These are phyloP conservation scores for Cymbopogon citratus DNA, from an alignment of 176 grass and related monocot genomes.

Conservation along the genomic window DNA sequence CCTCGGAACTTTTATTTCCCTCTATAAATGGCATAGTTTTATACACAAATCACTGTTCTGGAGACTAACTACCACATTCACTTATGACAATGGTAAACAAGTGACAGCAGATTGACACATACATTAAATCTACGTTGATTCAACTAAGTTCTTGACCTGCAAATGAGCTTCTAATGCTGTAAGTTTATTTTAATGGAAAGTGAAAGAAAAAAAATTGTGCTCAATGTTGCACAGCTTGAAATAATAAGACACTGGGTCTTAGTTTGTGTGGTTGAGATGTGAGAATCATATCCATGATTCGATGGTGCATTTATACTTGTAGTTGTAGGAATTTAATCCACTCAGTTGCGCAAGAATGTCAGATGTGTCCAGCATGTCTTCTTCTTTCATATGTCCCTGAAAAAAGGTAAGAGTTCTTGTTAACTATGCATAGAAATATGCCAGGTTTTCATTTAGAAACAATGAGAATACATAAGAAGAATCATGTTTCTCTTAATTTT, in stretches of 20 bases:
- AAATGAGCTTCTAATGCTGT: conserved; percentile 28
- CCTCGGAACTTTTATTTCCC: conserved; percentile 13
- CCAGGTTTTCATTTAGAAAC: background rate
- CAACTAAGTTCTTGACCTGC: conserved; percentile 26
- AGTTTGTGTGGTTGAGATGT: conserved; percentile 18
- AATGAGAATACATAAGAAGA: background rate
- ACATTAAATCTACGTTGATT: conserved; percentile 15
- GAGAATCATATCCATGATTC: conserved; percentile 70
- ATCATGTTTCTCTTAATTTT: background rate
- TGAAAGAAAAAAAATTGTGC: conserved; percentile 22
- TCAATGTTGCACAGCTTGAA: conserved; percentile 30
- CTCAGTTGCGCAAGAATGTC: conserved; percentile 61
- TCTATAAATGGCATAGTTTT: conserved; percentile 31
- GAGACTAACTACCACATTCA: conserved; percentile 25
- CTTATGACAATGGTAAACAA: conserved; percentile 16
- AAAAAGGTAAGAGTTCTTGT: conserved; percentile 22
- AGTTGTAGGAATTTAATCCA: conserved; percentile 46
- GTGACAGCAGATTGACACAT: conserved; percentile 10
- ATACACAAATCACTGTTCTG: conserved; percentile 17
- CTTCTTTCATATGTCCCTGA: conserved; percentile 61
- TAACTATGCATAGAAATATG: background rate
- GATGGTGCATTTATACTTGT: conserved; percentile 50
- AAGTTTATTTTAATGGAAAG: conserved; percentile 42
- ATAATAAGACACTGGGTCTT: conserved; percentile 7
- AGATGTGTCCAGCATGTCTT: conserved; percentile 56